Evolutionary conservation across 2,329 filamentous ascomycete genomes (phyloP).

Genomic region (Fusarium robinianum): DNA sequence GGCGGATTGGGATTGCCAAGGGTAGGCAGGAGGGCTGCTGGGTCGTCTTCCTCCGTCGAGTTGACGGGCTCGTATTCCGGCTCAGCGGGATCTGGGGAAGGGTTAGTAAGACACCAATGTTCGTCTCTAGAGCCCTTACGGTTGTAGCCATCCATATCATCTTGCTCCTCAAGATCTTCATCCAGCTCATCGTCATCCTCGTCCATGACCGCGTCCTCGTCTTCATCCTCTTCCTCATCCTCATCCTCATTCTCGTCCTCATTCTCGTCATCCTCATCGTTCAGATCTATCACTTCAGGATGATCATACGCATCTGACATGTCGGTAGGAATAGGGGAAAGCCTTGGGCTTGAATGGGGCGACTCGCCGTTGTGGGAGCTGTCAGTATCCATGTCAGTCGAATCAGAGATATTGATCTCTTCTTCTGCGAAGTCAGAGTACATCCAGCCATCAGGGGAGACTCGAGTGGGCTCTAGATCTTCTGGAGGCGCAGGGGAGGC

Average conservation of each 20-base stretch:
- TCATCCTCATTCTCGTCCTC: slow-evolving; percentile 11
- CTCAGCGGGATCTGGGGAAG: slow-evolving; percentile 9
- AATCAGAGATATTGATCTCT: slow-evolving; percentile 13
- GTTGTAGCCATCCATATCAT: slow-evolving; percentile 28
- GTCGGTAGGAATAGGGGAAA: not conserved
- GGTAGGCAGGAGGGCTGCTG: not conserved
- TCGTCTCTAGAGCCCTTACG: slow-evolving; percentile 12
- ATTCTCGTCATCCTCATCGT: slow-evolving; percentile 1
- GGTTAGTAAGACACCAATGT: slow-evolving; percentile 13
- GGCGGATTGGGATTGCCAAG: not conserved
- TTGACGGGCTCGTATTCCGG: not conserved
- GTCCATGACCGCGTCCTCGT: slow-evolving; percentile 5
- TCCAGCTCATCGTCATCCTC: slow-evolving; percentile 5
- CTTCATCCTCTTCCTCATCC: slow-evolving; percentile 12
- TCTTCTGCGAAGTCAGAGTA: slow-evolving; percentile 12
- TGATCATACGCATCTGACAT: slow-evolving; percentile 1
- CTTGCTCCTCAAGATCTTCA: slow-evolving; percentile 30
- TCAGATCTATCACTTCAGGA: not conserved
- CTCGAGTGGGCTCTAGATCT: slow-evolving; percentile 7
- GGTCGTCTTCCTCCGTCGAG: not conserved
- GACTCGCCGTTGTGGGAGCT: slow-evolving; percentile 16
- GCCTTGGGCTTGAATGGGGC: slow-evolving; percentile 1
- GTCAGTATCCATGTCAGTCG: slow-evolving; percentile 26
- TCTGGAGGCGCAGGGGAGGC: slow-evolving; percentile 10
- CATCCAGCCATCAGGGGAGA: slow-evolving; percentile 7